Evolutionary conservation across 1,139 yeast genomes (phyloP), one percentile per base, ranked within the genome.

Genomic region (Debaryomyces singareniensis): DNA sequence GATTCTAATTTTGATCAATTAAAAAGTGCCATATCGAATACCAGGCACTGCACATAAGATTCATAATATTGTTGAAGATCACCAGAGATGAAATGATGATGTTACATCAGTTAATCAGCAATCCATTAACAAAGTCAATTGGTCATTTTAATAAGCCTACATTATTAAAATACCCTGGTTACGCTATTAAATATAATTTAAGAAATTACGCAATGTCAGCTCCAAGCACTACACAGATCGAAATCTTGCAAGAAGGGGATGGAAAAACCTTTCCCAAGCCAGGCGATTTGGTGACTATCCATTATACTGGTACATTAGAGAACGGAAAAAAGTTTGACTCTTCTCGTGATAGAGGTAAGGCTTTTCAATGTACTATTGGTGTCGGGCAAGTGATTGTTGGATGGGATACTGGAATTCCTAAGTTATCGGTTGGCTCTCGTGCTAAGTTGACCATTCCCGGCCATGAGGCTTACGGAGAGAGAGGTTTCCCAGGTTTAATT

Each of bases 371-470:
- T 61, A 67, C 68, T 59, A 83, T 89, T 57, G 97, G 97, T 56
- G 95, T 84, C 44, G 96, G 97, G 38, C 95, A 83, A 65, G 96
- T 89, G 43, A 89, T 89, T 63, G 74, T 76, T 51, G 97, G 97
- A 41, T 89, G 97, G 97, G 97, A 89, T 55, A 83, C 77, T 53
- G 95, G 82, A 40, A 84, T 86, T 54, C 95, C 95, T 35, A 79
- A 86, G 61, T 74, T 91, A 60, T 82, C 94, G 35, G 72, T 87
- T 35, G 97, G 97, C 45, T 86, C 93, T 61, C 82, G 81, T 68
- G 95, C 96, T 33, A 74, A 81, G 55, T 70, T 91, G 55, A 86
- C 93, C 47, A 86, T 89, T 49, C 94, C 96, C 46, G 91, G 95
- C 38, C 79, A 82, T 49, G 82, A 85, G 61, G 98, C 94, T 43